A percentile compares a stretch with the other conserved stretches of the same genome.
These are phyloP conservation scores for Arthrobotrys musiformis DNA, from an alignment of 2,329 filamentous ascomycete species.

Conservation along the genomic window DNA sequence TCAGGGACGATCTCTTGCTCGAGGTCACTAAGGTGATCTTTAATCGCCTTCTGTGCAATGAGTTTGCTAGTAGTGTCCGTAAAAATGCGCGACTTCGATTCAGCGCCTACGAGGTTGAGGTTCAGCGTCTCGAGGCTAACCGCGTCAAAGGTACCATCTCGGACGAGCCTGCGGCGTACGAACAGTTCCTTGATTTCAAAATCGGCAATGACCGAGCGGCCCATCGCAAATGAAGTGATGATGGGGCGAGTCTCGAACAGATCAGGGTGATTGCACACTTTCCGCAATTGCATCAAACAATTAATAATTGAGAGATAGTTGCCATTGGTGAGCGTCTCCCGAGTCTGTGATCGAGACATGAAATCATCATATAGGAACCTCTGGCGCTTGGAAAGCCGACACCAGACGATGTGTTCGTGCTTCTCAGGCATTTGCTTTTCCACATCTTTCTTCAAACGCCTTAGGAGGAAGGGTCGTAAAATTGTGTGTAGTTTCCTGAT, in stretches of 20 bases:
- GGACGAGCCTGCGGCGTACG: conserved; percentile 74
- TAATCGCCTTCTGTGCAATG: conserved; percentile 56
- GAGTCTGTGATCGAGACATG: conserved; percentile 87
- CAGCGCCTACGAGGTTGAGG: conserved; percentile 70
- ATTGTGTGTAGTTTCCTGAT: conserved; percentile 95
- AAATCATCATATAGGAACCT: conserved; percentile 97
- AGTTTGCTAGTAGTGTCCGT: conserved; percentile 48
- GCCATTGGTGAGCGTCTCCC: conserved; percentile 86
- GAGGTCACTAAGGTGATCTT: conserved; percentile 56
- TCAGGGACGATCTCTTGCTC: conserved; percentile 59
- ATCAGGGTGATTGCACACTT: conserved; percentile 98
- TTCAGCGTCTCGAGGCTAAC: conserved; percentile 80
- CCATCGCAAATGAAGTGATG: conserved; percentile 95
- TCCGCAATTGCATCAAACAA: conserved; percentile 94
- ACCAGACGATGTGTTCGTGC: conserved; percentile 96
- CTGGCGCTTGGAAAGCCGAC: conserved; percentile 92
- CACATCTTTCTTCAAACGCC: conserved; percentile 92
- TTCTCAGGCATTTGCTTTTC: conserved; percentile 99
- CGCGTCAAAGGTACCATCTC: conserved; percentile 69
- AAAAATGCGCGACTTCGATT: conserved; percentile 59
- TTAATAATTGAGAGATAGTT: conserved; percentile 99
- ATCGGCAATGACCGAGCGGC: conserved; percentile 77
- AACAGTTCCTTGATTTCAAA: conserved; percentile 79
- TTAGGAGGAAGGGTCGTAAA: conserved; percentile 87
- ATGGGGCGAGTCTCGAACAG: conserved; percentile 95